phyloP scores from a whole-genome alignment of 768 basidiomycete species.

The Tricholoma sp. region DNA sequence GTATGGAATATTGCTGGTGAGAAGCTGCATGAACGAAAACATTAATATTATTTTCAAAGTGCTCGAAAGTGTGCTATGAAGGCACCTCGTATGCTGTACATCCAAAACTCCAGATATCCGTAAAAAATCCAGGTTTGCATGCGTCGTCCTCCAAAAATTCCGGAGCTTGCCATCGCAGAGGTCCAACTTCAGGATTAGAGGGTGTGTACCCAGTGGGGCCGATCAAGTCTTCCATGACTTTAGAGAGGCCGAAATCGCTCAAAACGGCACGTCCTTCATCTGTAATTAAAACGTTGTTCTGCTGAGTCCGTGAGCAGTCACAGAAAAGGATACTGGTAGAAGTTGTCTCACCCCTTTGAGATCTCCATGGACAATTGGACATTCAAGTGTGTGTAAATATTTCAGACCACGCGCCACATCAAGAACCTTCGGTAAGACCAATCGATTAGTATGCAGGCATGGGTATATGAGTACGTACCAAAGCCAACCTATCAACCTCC shows the following conservation, averaged over 20 bases:
- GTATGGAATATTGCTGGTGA: conserved; percentile 11
- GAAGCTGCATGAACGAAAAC: background rate
- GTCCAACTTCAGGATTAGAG: conserved; percentile 23
- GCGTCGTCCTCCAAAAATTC: conserved; percentile 28
- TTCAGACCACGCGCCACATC: conserved; percentile 38
- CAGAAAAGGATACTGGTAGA: background rate
- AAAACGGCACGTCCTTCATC: conserved; percentile 34
- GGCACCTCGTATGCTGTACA: conserved; percentile 30
- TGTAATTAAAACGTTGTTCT: conserved; percentile 45
- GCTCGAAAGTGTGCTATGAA: background rate
- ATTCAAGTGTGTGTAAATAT: conserved; percentile 36
- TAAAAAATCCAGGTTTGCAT: conserved; percentile 15
- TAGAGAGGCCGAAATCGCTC: conserved; percentile 41
- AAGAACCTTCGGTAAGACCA: conserved; percentile 25
- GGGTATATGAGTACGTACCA: conserved; percentile 25
- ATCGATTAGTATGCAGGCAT: background rate
- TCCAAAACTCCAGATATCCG: conserved; percentile 32
- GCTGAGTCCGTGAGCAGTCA: no score
- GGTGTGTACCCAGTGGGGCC: conserved; percentile 24
- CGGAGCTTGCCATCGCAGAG: conserved; percentile 29
- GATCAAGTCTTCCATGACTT: conserved; percentile 26
- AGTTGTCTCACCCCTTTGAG: conserved; percentile 20
- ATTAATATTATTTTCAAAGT: background rate
- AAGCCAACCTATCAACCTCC: conserved; percentile 24
- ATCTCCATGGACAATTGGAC: conserved; percentile 30